Base-by-base conservation (phyloP, 2,329 filamentous ascomycete genomes). In the Rhynchosporium agropyri region DNA sequence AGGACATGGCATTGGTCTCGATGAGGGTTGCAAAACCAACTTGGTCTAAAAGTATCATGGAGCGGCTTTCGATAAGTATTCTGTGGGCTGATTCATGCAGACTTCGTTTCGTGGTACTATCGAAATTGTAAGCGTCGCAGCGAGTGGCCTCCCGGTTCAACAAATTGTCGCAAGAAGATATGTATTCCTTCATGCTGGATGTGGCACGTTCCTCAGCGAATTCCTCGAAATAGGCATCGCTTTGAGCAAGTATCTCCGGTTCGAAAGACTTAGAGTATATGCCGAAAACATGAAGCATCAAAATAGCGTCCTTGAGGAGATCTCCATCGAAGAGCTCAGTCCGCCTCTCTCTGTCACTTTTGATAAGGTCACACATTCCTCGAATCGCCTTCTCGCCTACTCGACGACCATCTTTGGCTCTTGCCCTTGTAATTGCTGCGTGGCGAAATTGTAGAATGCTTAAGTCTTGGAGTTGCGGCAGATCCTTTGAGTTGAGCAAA, bases 201-300 rank as follows among this genome's bases (percentile, higher is more conserved):
- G 79, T 76, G 62, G 86, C 88, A 71, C 87, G 84, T 9, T 84
- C 80, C 61, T 88, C 83, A 1, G 89, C 89, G 79, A 92, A 95
- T 4, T 84, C 79, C 29, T 78, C 73, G 67, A 95, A 88, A 71
- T 89, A 97, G 0, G 77, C 73, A 59, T 85, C 81, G 0, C 94
- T 95, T 5, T 83, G 76, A 8, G 80, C 77, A 59, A 97, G 77
- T 66, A 97, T 89, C 4, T 81, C 79, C 3, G 89, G 87, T 76
- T 98, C 95, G 69, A 99, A 97, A 13, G 84, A 80, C 64, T 83
- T 88, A 0, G 83, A 84, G 75, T 98, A 99, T 3, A 94, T 85
- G 60, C 88, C 86, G 51, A 97, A 83, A n/a, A 92, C 85, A 69
- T 96, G 88, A 65, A 98, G 83, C 84, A 97, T 92, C 63, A 87